Evolutionary conservation across 2,329 filamentous ascomycete genomes (phyloP).

Genomic region (Nemania bipapillata): DNA sequence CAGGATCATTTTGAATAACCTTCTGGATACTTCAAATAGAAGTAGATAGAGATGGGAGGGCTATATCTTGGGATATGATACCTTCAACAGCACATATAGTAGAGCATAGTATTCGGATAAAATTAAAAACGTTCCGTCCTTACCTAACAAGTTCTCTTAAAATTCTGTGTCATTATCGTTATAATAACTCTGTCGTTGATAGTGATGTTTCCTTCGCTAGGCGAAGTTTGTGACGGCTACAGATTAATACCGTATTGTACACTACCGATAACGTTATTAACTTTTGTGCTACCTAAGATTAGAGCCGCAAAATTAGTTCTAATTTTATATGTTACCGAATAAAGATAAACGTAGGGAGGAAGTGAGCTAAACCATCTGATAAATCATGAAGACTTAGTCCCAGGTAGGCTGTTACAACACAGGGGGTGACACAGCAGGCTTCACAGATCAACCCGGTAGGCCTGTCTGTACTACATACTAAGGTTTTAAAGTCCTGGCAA

Average conservation of each 20-base stretch:
- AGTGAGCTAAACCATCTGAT: not conserved
- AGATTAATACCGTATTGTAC: not conserved
- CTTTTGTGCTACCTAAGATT: not conserved
- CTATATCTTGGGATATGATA: constrained; percentile 26
- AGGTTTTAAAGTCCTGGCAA: not conserved
- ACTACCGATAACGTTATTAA: not conserved
- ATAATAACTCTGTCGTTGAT: not conserved
- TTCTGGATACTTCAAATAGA: constrained; percentile 4
- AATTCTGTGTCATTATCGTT: not conserved
- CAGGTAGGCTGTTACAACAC: no score
- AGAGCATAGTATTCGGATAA: constrained; percentile 1
- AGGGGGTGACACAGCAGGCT: no score
- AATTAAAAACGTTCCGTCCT: not conserved
- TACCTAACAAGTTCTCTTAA: not conserved
- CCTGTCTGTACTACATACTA: not conserved
- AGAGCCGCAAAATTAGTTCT: not conserved
- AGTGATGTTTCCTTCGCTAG: no score
- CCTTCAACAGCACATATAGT: constrained; percentile 37
- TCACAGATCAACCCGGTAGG: no score
- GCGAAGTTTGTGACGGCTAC: not conserved
- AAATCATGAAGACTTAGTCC: not conserved
- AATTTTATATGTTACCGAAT: not conserved
- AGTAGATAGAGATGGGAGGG: not conserved
- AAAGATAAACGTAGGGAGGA: not conserved
- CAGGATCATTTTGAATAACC: constrained; percentile 11